Evolutionary conservation across 192 early-diverging fungal species (phyloP).

Genomic region (Phlyctochytrium bullatum): DNA sequence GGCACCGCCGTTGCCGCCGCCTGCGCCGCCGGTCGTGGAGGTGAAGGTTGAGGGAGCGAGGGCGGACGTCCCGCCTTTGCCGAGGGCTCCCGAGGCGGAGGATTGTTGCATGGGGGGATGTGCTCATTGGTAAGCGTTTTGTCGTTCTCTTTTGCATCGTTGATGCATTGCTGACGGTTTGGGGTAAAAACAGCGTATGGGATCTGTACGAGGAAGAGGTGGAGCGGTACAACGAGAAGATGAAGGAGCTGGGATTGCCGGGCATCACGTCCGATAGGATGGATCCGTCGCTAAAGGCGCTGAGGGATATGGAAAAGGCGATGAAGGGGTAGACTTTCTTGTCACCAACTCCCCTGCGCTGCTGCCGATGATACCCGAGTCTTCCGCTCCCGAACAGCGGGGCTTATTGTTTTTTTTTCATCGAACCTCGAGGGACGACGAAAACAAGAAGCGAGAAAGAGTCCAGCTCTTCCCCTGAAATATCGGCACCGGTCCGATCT

Average conservation of each 20-base stretch:
- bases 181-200: constrained; percentile 27
- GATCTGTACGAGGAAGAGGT: constrained; percentile 25
- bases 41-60: too few relatives aligned
- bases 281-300: constrained; percentile 15
- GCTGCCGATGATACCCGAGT: too few relatives aligned
- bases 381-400: too few relatives aligned
- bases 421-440: neutral
- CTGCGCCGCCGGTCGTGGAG: too few relatives aligned
- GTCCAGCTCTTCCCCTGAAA: neutral
- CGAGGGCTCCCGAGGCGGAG: constrained; percentile 10
- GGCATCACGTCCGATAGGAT: constrained; percentile 6
- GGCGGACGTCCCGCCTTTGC: too few relatives aligned
- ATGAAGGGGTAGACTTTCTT: neutral
- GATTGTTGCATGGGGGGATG: constrained; percentile 28
- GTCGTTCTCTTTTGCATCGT: constrained; percentile 4
- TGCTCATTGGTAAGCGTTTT: constrained; percentile 15
- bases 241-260: constrained; percentile 1
- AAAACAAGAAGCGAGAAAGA: neutral
- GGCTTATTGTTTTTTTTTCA: neutral
- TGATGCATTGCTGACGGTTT: too few relatives aligned
- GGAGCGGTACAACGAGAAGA: constrained; percentile 9
- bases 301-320: constrained; percentile 16
- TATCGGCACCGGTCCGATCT: too few relatives aligned
- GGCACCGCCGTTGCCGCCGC: too few relatives aligned
- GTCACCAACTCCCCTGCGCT: neutral